A percentile compares a stretch with the other conserved stretches of the same genome.
Conservation (phyloP, 108 stramenopile species). For the Nitzschia sp. region DNA sequence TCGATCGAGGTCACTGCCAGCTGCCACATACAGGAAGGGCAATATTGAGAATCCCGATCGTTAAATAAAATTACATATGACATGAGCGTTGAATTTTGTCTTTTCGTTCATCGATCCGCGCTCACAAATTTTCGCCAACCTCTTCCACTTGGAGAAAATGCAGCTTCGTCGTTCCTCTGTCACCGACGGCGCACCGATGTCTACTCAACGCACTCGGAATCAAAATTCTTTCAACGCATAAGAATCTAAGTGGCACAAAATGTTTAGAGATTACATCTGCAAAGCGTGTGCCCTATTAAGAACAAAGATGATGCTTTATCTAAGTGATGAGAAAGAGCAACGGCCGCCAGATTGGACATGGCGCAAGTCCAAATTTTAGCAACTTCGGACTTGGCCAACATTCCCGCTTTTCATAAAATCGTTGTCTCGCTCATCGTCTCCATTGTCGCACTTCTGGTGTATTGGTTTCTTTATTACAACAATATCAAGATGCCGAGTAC, state of each 20-base stretch:
- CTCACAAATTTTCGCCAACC: conserved; percentile 4
- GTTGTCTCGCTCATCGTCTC: no score
- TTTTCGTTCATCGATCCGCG: no score
- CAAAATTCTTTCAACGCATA: conserved; percentile 20
- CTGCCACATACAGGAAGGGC: no score
- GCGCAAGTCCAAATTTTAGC: conserved; percentile 15
- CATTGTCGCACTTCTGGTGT: not conserved
- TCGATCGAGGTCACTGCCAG: no score
- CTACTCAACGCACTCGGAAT: not conserved
- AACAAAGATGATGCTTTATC: not conserved
- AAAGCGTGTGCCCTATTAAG: not conserved
- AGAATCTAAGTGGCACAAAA: not conserved
- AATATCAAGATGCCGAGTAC: not conserved
- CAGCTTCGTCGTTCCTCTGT: not conserved
- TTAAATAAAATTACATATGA: no score
- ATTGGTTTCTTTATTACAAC: no score
- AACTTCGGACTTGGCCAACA: conserved; percentile 11
- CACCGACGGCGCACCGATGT: not conserved
- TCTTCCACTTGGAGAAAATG: not conserved
- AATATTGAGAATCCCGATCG: no score
- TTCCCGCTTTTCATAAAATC: no score
- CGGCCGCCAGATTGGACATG: conserved; percentile 10
- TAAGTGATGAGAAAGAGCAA: conserved; percentile 1
- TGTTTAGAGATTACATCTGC: not conserved
- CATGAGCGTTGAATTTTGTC: no score